A percentile compares a stretch with the other conserved stretches of the same genome.
Conservation (phyloP, 345 rosid species). For the Bruguiera gymnorhiza region DNA sequence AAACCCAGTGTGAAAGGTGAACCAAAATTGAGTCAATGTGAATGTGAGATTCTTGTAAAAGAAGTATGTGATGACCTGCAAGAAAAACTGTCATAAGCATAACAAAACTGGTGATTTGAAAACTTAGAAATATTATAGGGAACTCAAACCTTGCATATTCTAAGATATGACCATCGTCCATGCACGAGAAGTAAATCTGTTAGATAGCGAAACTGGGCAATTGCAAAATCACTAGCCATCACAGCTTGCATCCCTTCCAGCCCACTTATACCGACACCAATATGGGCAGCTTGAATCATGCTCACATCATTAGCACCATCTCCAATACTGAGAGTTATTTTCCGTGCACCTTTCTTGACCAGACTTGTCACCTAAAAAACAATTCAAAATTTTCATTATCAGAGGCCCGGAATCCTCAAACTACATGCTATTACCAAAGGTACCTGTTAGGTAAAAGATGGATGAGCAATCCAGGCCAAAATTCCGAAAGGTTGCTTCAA, state of each 20-base stretch:
- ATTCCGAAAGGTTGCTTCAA: too few relatives aligned
- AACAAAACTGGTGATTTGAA: constrained; percentile 19
- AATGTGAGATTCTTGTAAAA: constrained; percentile 98
- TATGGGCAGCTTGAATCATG: constrained; percentile 99
- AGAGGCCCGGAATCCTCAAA: not conserved
- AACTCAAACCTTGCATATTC: constrained; percentile 90
- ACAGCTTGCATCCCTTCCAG: constrained; percentile 99
- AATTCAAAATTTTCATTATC: not conserved
- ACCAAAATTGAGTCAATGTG: constrained; percentile 99
- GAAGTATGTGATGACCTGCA: constrained; percentile 97
- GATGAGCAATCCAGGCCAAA: too few relatives aligned
- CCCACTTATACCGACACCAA: constrained; percentile 98
- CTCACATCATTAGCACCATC: constrained; percentile 99
- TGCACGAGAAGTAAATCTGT: constrained; percentile 96
- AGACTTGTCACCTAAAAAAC: constrained; percentile 80
- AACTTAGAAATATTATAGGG: not conserved
- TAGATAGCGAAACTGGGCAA: constrained; percentile 94
- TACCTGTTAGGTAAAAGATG: not conserved
- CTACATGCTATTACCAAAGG: not conserved
- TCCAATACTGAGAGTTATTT: constrained; percentile 97
- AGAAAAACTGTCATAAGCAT: constrained; percentile 15
- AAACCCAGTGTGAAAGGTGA: constrained; percentile 95
- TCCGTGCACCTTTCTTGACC: constrained; percentile 91
- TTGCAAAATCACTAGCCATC: constrained; percentile 99
- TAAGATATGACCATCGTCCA: constrained; percentile 96